phyloP scores from a whole-genome alignment of 495 filamentous ascomycete species.

The Xylaria castorea region DNA sequence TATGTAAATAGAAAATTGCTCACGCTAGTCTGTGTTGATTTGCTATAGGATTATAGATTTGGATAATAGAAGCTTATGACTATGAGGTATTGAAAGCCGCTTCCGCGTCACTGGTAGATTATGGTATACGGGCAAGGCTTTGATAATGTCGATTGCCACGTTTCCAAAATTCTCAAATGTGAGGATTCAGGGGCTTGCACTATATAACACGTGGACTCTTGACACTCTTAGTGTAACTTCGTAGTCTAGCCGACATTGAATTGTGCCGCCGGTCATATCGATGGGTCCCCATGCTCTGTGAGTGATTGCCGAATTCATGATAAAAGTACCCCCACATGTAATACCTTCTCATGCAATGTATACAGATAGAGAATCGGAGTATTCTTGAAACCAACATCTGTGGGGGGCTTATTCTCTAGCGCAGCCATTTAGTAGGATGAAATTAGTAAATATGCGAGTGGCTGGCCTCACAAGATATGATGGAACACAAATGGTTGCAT shows the following conservation, averaged over 20 bases:
- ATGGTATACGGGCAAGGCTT: neutral
- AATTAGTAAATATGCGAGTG: neutral
- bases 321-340: neutral
- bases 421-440: neutral
- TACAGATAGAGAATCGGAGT: neutral
- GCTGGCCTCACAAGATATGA: neutral
- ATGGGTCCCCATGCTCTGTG: neutral
- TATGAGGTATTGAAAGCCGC: too few species aligned
- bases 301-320: too few species aligned
- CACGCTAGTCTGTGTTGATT: too few species aligned
- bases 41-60: neutral
- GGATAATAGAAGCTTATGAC: neutral
- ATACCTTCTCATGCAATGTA: neutral
- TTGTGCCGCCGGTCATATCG: neutral
- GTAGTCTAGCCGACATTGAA: neutral
- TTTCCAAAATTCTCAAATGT: neutral
- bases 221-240: neutral
- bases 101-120: neutral
- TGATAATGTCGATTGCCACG: neutral
- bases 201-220: neutral
- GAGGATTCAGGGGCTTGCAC: neutral
- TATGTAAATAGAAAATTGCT: neutral
- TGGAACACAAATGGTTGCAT: slow-evolving; percentile 8
- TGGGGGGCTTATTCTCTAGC: neutral
- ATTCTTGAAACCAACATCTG: neutral